A percentile compares a stretch with the other conserved stretches of the same genome.
Evolutionary conservation across 2,329 filamentous ascomycete genomes (phyloP).

Genomic region (Torrubiella hemipterigena): DNA sequence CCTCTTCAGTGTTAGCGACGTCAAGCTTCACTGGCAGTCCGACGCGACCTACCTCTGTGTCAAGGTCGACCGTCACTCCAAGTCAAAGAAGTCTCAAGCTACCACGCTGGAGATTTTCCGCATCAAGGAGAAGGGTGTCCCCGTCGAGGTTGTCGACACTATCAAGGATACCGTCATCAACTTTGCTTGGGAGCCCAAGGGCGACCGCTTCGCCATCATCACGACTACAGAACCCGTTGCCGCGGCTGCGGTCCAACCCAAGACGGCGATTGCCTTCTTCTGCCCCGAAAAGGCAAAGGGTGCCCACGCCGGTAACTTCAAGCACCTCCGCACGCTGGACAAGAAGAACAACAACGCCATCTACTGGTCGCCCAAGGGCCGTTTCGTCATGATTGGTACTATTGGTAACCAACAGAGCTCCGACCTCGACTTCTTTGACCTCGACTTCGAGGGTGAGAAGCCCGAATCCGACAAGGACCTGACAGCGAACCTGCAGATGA

Average conservation of each 20-base stretch:
- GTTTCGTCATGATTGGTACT: slow-evolving; percentile 89
- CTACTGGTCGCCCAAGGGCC: slow-evolving; percentile 94
- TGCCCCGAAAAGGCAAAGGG: slow-evolving; percentile 91
- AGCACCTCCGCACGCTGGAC: slow-evolving; percentile 85
- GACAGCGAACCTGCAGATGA: slow-evolving; percentile 85
- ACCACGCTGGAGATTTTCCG: slow-evolving; percentile 99
- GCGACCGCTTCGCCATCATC: slow-evolving; percentile 93
- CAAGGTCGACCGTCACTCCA: slow-evolving; percentile 97
- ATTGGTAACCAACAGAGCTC: slow-evolving; percentile 88
- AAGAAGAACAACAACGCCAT: slow-evolving; percentile 99
- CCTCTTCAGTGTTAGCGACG: slow-evolving; percentile 94
- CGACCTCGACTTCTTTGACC: slow-evolving; percentile 93
- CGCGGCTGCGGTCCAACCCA: slow-evolving; percentile 73
- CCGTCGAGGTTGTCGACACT: slow-evolving; percentile 92
- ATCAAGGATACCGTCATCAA: slow-evolving; percentile 99
- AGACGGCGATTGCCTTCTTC: slow-evolving; percentile 94
- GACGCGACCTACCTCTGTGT: slow-evolving; percentile 90
- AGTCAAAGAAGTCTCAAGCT: slow-evolving; percentile 95
- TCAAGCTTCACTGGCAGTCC: slow-evolving; percentile 98
- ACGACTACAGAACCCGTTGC: slow-evolving; percentile 76
- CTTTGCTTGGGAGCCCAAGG: slow-evolving; percentile 98
- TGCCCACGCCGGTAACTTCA: slow-evolving; percentile 76
- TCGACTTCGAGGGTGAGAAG: slow-evolving; percentile 97
- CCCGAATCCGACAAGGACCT: slow-evolving; percentile 87
- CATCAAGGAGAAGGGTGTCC: slow-evolving; percentile 91